Conservation (phyloP, 441 rosid species). For the Geranium incanum region DNA sequence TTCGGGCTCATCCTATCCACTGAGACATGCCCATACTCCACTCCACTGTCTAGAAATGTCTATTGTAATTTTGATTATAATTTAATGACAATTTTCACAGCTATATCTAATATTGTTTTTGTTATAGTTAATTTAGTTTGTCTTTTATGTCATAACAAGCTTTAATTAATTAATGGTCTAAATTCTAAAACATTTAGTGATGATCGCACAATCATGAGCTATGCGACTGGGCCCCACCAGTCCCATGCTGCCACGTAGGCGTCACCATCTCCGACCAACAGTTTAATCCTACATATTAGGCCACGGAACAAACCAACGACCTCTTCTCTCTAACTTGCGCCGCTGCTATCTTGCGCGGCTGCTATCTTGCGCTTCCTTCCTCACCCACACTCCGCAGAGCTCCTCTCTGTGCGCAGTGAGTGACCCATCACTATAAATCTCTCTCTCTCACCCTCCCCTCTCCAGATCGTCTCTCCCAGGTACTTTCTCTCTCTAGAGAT, state of each 20-base stretch:
- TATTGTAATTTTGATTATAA: too few species aligned
- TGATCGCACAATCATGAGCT: neutral
- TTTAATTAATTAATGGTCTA: too few species aligned
- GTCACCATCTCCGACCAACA: neutral
- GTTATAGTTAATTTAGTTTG: too few species aligned
- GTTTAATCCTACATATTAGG: neutral
- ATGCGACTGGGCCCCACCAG: neutral
- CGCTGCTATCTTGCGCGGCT: constrained; percentile 3
- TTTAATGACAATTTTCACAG: too few species aligned
- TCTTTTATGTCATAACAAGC: too few species aligned
- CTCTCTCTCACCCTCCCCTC: neutral
- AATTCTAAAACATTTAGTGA: too few species aligned
- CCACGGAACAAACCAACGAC: neutral
- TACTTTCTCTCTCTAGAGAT: neutral
- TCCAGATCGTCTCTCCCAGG: neutral
- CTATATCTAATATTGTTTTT: too few species aligned
- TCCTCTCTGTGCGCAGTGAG: neutral
- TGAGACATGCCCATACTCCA: too few species aligned
- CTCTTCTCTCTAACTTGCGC: constrained; percentile 1
- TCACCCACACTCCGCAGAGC: neutral
- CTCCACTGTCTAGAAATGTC: too few species aligned
- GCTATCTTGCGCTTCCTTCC: neutral
- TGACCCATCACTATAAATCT: neutral
- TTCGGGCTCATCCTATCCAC: too few species aligned
- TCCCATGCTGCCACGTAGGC: neutral